These are phyloP conservation scores for Musa beccarii DNA, from an alignment of 176 grass and related monocot species.

Conservation along the genomic window DNA sequence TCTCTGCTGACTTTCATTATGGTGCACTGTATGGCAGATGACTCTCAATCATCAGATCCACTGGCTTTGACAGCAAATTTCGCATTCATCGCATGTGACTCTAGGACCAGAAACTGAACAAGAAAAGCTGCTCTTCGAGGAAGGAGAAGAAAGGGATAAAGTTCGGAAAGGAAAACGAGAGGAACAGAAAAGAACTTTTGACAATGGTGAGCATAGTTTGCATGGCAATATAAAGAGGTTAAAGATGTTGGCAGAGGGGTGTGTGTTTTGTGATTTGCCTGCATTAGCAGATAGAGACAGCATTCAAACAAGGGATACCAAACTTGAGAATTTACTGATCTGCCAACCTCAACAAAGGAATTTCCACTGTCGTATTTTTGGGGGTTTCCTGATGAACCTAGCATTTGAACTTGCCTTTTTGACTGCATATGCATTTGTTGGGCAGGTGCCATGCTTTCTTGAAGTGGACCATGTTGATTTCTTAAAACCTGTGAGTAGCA, in stretches of 20 bases:
- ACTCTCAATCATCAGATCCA: slow-evolving; percentile 35
- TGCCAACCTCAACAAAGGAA: slow-evolving; percentile 94
- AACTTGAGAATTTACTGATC: slow-evolving; percentile 62
- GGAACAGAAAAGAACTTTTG: slow-evolving; percentile 42
- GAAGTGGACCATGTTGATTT: slow-evolving; percentile 98
- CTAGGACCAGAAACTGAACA: slow-evolving; percentile 79
- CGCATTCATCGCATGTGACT: slow-evolving; percentile 77
- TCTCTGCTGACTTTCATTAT: slow-evolving; percentile 12
- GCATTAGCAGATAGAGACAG: slow-evolving; percentile 76
- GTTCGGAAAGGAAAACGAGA: slow-evolving; percentile 70
- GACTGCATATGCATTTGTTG: slow-evolving; percentile 88
- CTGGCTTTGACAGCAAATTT: slow-evolving; percentile 77
- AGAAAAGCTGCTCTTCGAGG: slow-evolving; percentile 48
- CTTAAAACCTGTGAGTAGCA: slow-evolving; percentile 69
- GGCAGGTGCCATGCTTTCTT: slow-evolving; percentile 71
- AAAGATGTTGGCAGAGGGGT: slow-evolving; percentile 47
- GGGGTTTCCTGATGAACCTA: slow-evolving; percentile 91
- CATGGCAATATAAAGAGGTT: slow-evolving; percentile 43
- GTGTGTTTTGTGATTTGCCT: slow-evolving; percentile 90
- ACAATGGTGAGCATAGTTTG: slow-evolving; percentile 37
- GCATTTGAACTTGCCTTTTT: slow-evolving; percentile 93
- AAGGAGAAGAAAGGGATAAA: slow-evolving; percentile 65
- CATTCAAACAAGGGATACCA: slow-evolving; percentile 63
- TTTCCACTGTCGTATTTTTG: slow-evolving; percentile 80
- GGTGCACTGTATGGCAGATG: slow-evolving; percentile 36